Base-by-base conservation (phyloP, 73 alveolate genomes). In the Paramecium tetraurelia region DNA sequence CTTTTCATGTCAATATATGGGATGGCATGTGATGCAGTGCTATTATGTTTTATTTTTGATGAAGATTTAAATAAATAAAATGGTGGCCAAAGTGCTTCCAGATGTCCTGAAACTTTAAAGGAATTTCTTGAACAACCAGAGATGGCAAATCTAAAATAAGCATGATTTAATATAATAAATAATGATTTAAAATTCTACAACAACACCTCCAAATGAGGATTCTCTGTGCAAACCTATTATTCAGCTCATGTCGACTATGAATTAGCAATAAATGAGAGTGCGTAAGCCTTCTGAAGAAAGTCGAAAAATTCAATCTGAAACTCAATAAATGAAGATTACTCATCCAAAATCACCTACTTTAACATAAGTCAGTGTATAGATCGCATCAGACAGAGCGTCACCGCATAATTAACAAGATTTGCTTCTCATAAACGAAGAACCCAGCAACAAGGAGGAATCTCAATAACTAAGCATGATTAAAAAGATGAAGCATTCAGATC, bases 11-110 rank as follows among this genome's bases (percentile, higher is more conserved):
- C 95, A 72, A 98, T 96, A 20, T 93, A 94, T 59, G 98, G 98
- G 20, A 95, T 95, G 99, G 96, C 97, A 92, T 94, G 97, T 92
- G 98, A 96, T 92, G 83, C 99, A 69, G 92, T 96, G 58, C 94
- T 96, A 31, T 92, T 86, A 21, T 96, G 98, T 85, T 96, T 96
- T 93, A 92, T 96, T 69, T 93, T 92, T 84, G 99, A 96, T 95
- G 98, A 95, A 93, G 98, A 96, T 85, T 58, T 96, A 72, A 92
- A 93, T 92, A 94, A 88, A 71, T 53, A 76, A 68, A 44, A 63
- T 58, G 72, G 92, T 44, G 93, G 95, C 21, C 5, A 14, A 24
- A 68, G 88, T 76, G 93, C 95, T 20, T 38, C 85, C 5, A 86
- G 86, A 33, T 84, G 94, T 59, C 95, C 95, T 27, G 92, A 92